Conservation (phyloP, 805 yeast genomes). For the Pichia membranifaciens region DNA sequence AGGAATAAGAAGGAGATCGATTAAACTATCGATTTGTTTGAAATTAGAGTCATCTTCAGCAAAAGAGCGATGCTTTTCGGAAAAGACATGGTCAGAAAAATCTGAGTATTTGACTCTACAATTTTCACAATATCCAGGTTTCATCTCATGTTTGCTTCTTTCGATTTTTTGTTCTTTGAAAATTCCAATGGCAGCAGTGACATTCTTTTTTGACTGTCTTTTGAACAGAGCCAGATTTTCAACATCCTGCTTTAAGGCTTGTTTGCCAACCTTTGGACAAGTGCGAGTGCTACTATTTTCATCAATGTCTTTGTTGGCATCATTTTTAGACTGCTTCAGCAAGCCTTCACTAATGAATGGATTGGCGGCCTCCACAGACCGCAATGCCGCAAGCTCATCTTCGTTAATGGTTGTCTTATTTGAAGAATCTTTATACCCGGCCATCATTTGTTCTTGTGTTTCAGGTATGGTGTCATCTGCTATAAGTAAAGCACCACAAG, state of each 20-base stretch:
- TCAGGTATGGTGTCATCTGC: not conserved
- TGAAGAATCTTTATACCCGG: constrained; percentile 1
- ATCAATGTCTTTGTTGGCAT: not conserved
- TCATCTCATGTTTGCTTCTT: constrained; percentile 24
- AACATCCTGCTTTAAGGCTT: not conserved
- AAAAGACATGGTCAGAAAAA: constrained; percentile 66
- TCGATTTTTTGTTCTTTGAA: constrained; percentile 10
- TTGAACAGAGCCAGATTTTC: not conserved
- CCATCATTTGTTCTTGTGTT: constrained; percentile 1
- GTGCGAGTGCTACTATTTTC: not conserved
- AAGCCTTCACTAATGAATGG: constrained; percentile 6
- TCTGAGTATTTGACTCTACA: constrained; percentile 80
- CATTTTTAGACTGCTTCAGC: not conserved
- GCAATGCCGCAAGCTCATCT: constrained; percentile 12
- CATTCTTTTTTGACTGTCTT: constrained; percentile 6
- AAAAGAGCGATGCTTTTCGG: constrained; percentile 69
- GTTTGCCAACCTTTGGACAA: not conserved
- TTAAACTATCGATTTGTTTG: constrained; percentile 67
- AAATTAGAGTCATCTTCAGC: constrained; percentile 71
- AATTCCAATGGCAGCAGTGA: constrained; percentile 2
- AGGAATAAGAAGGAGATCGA: constrained; percentile 25
- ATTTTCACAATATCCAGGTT: constrained; percentile 87
- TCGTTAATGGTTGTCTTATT: constrained; percentile 4
- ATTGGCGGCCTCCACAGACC: constrained; percentile 13
- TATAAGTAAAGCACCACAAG: not conserved